Evolutionary conservation across 176 grass and related monocot genomes (phyloP).

Genomic region (Urochloa ruziziensis): DNA sequence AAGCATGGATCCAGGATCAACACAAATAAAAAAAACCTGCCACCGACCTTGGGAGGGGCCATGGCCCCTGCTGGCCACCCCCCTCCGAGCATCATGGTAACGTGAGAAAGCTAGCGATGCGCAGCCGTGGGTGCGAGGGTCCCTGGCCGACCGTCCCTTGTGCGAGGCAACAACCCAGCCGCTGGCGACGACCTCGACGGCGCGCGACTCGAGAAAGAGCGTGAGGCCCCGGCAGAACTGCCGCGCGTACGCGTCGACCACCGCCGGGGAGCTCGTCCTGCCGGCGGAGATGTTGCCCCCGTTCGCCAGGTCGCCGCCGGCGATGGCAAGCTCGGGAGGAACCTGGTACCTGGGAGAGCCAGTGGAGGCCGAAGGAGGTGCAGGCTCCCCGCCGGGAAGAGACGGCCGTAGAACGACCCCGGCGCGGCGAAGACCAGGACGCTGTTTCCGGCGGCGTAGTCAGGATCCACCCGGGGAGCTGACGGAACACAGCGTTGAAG

Average conservation of each 20-base stretch:
- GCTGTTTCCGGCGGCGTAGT: background rate
- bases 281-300: background rate
- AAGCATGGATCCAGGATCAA: no score
- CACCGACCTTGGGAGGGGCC: no score
- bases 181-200: background rate
- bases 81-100: no score
- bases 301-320: background rate
- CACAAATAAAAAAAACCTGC: no score
- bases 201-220: background rate
- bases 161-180: background rate
- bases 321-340: background rate
- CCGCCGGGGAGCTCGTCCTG: background rate
- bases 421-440: slow-evolving; percentile 21
- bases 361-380: slow-evolving; percentile 47
- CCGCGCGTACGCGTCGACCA: background rate
- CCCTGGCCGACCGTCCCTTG: background rate
- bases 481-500: slow-evolving; percentile 50
- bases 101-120: no score
- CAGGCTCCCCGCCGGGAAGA: slow-evolving; percentile 37
- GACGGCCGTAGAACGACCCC: slow-evolving; percentile 40
- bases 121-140: background rate
- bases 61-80: no score
- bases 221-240: slow-evolving; percentile 4
- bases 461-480: background rate
- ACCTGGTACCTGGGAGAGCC: slow-evolving; percentile 47